Conservation (phyloP, 768 basidiomycete species). For the Macrocybe gigantea region DNA sequence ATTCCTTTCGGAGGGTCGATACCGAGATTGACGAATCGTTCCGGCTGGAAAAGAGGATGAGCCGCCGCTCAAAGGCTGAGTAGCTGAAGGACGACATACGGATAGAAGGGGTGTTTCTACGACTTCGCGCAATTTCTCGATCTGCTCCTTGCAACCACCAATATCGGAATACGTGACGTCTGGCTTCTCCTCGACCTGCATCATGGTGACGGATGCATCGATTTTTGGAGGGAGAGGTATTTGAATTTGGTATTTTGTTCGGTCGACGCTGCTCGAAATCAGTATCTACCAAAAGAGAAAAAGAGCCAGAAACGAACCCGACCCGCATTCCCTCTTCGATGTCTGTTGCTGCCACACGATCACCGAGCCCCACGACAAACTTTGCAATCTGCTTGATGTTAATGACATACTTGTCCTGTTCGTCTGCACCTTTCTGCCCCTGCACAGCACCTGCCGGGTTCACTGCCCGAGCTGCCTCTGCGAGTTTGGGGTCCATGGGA, state of each 20-base stretch:
- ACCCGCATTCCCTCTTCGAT: conserved; percentile 99
- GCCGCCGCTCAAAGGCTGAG: conserved; percentile 9
- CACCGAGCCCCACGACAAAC: conserved; percentile 96
- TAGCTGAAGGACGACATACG: conserved; percentile 38
- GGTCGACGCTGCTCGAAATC: conserved; percentile 64
- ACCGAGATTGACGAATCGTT: conserved; percentile 95
- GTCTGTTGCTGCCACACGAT: conserved; percentile 95
- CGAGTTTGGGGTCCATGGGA: conserved; percentile 67
- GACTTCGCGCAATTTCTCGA: conserved; percentile 97
- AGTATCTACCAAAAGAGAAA: background rate
- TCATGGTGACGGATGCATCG: conserved; percentile 99
- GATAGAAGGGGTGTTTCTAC: conserved; percentile 94
- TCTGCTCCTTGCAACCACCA: conserved; percentile 99
- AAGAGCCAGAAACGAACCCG: conserved; percentile 56
- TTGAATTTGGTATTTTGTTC: conserved; percentile 97
- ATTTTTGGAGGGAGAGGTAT: conserved; percentile 98
- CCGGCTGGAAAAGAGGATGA: conserved; percentile 62
- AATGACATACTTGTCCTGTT: conserved; percentile 99
- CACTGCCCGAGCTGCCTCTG: conserved; percentile 72
- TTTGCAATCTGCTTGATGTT: conserved; percentile 99
- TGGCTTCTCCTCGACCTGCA: conserved; percentile 99
- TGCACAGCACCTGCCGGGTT: conserved; percentile 74
- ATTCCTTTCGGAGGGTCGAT: conserved; percentile 99
- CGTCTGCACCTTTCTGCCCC: conserved; percentile 95
- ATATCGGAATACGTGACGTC: conserved; percentile 98